Conservation (phyloP, 2,329 filamentous ascomycete genomes). For the Ambrosiella cleistominuta region DNA sequence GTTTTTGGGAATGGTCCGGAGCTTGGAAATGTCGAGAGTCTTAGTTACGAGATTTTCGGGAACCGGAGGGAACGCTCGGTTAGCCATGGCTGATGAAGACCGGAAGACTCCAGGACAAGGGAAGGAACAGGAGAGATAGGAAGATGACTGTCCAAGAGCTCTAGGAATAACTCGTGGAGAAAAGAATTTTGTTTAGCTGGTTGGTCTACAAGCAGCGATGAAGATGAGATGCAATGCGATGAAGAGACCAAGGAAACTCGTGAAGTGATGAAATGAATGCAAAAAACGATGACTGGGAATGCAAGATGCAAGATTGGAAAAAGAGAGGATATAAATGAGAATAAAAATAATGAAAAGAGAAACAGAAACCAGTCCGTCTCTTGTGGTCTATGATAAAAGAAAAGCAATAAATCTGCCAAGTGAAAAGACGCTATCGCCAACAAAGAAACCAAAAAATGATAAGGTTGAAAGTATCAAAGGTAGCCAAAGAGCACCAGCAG, state of each 20-base stretch:
- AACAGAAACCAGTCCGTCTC: neutral
- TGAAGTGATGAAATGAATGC: neutral
- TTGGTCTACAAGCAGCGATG: neutral
- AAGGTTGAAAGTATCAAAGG: neutral
- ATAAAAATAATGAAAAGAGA: neutral
- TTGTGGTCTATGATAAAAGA: neutral
- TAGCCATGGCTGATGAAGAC: neutral
- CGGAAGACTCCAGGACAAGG: neutral
- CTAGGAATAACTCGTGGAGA: neutral
- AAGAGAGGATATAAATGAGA: neutral
- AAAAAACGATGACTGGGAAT: neutral
- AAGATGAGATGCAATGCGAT: neutral
- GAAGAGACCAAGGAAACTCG: neutral
- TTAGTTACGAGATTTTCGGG: constrained; percentile 23
- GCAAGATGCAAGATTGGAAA: neutral
- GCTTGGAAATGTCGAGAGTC: constrained; percentile 22
- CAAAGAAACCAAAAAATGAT: neutral
- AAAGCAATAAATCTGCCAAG: neutral
- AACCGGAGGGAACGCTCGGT: constrained; percentile 15
- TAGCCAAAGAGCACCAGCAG: neutral
- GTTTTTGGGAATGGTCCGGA: constrained; percentile 19
- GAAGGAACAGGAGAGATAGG: neutral
- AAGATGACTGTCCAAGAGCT: neutral
- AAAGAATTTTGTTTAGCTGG: neutral
- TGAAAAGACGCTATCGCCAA: neutral